Percentiles rank a stretch among this genome's conserved stretches.
Evolutionary conservation across 495 filamentous ascomycete species (phyloP).

Genomic region (Tetracladium marchalianum): DNA sequence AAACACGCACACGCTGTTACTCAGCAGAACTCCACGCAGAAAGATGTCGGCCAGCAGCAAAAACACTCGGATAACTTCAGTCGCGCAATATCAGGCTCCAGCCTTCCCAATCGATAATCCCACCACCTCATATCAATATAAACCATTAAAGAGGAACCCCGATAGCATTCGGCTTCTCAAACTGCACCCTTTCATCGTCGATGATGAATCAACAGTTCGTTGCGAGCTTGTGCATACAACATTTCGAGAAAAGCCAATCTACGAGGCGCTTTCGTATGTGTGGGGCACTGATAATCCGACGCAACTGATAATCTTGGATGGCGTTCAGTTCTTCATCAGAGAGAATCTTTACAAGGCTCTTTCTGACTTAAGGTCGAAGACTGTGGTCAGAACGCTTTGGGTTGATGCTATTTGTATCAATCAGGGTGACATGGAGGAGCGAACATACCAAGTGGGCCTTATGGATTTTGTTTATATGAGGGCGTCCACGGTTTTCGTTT

Average conservation of each 20-base stretch:
- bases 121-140: too few relatives aligned
- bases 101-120: too few relatives aligned
- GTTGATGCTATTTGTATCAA: conserved; percentile 6
- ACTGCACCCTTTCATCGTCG: too few relatives aligned
- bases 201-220: conserved; percentile 2
- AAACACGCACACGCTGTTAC: too few relatives aligned
- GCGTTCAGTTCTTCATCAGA: background rate
- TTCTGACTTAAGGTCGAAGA: conserved; percentile 9
- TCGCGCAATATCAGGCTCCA: too few relatives aligned
- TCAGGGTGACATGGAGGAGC: conserved; percentile 1
- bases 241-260: conserved; percentile 4
- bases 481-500: background rate
- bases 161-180: too few relatives aligned
- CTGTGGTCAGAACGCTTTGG: conserved; percentile 5
- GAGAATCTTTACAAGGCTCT: conserved; percentile 20
- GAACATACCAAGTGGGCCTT: background rate
- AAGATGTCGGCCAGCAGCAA: too few relatives aligned
- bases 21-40: too few relatives aligned
- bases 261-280: conserved; percentile 7
- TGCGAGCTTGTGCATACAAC: conserved; percentile 8
- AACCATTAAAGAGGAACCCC: too few relatives aligned
- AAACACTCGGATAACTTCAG: too few relatives aligned
- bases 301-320: conserved; percentile 7
- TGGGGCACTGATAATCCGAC: background rate
- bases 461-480: conserved; percentile 5